Evolutionary conservation across 2,329 filamentous ascomycete genomes (phyloP).

Genomic region (Penicillium sumatraense): DNA sequence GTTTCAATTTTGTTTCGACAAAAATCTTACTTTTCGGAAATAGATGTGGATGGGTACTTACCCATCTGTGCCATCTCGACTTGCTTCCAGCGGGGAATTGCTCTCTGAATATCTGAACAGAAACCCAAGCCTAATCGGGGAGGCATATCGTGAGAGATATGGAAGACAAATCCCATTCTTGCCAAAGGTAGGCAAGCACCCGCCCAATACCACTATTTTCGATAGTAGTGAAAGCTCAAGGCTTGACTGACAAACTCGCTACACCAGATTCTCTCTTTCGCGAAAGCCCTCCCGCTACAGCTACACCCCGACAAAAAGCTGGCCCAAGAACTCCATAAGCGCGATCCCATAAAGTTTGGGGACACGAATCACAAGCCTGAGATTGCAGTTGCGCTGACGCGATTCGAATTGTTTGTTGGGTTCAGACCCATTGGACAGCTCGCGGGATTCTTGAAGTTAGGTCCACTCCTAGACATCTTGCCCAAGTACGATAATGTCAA

Average conservation of each 20-base stretch:
- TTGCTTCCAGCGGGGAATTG: slow-evolving; percentile 63
- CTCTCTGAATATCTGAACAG: slow-evolving; percentile 68
- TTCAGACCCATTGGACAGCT: slow-evolving; percentile 68
- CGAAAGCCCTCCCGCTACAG: slow-evolving; percentile 72
- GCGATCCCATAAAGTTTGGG: slow-evolving; percentile 67
- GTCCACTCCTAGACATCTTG: slow-evolving; percentile 57
- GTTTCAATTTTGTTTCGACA: background rate
- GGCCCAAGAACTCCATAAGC: slow-evolving; percentile 63
- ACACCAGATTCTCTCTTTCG: slow-evolving; percentile 66
- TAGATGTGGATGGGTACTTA: slow-evolving; percentile 75
- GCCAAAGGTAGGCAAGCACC: slow-evolving; percentile 60
- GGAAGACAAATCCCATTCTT: slow-evolving; percentile 69
- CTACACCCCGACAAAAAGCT: slow-evolving; percentile 72
- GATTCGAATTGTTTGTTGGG: slow-evolving; percentile 73
- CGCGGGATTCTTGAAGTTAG: slow-evolving; percentile 57
- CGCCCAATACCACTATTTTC: no score
- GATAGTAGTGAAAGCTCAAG: background rate
- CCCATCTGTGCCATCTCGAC: slow-evolving; percentile 66
- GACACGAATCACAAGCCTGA: slow-evolving; percentile 78
- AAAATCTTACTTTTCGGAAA: background rate
- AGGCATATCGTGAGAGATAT: slow-evolving; percentile 62
- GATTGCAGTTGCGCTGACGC: slow-evolving; percentile 69
- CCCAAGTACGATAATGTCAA: slow-evolving; percentile 55
- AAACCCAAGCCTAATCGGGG: slow-evolving; percentile 64
- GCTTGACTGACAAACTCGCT: background rate